Conservation (phyloP, 176 grass and related monocot genomes). For the Tuctoria greenei region DNA sequence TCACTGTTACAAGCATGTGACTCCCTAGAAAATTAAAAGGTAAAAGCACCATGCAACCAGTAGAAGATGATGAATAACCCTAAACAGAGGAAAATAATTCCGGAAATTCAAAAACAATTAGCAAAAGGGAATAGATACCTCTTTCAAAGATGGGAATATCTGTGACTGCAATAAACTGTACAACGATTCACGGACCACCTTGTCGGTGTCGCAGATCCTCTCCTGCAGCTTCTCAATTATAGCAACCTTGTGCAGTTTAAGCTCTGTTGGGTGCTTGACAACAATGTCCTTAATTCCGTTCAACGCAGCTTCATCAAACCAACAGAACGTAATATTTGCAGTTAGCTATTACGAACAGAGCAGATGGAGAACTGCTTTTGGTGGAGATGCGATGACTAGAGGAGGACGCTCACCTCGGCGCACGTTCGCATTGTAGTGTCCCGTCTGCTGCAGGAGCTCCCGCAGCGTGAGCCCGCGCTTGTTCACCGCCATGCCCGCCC, state of each 20-base stretch:
- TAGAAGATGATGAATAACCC: not conserved
- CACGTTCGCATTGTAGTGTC: constrained; percentile 59
- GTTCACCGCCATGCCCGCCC: constrained; percentile 71
- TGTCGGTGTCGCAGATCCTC: constrained; percentile 61
- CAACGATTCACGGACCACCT: constrained; percentile 66
- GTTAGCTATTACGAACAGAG: not conserved
- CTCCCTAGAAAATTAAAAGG: constrained; percentile 10
- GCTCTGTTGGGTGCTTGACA: constrained; percentile 68
- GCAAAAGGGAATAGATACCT: constrained; percentile 43
- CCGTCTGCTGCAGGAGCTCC: constrained; percentile 67
- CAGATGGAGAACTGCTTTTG: not conserved
- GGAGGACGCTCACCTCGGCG: constrained; percentile 44
- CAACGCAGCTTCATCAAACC: constrained; percentile 61
- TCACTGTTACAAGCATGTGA: not conserved
- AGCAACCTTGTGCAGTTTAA: constrained; percentile 73
- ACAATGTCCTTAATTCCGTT: constrained; percentile 72
- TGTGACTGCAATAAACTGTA: constrained; percentile 65
- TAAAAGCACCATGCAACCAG: not conserved
- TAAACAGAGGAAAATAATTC: not conserved
- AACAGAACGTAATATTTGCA: not conserved
- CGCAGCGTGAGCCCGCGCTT: constrained; percentile 72
- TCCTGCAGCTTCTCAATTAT: constrained; percentile 85
- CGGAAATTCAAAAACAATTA: not conserved
- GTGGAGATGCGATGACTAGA: not conserved
- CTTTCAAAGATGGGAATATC: constrained; percentile 76